Evolutionary conservation across 768 basidiomycete genomes (phyloP).

Genomic region (Lactarius sanguifluus): DNA sequence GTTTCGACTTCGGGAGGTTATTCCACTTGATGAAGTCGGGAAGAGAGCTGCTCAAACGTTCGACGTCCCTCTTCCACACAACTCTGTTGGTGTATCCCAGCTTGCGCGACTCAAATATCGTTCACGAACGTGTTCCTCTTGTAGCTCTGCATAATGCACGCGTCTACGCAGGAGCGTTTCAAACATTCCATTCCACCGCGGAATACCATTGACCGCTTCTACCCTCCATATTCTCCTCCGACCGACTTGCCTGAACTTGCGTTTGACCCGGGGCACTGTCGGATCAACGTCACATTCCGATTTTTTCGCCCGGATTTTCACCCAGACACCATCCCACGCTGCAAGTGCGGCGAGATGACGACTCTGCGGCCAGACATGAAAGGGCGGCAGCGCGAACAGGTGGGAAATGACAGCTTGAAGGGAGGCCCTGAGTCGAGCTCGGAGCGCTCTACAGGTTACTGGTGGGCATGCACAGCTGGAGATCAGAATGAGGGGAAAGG

Average conservation of each 20-base stretch:
- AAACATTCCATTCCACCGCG: slow-evolving; percentile 81
- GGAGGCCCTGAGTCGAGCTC: slow-evolving; percentile 14
- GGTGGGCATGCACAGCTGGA: slow-evolving; percentile 81
- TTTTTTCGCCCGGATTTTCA: slow-evolving; percentile 84
- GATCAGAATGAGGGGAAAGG: slow-evolving; percentile 84
- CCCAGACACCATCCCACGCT: slow-evolving; percentile 62
- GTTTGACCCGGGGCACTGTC: slow-evolving; percentile 30
- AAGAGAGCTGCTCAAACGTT: slow-evolving; percentile 66
- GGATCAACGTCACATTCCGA: slow-evolving; percentile 82
- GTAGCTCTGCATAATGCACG: slow-evolving; percentile 85
- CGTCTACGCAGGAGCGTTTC: slow-evolving; percentile 77
- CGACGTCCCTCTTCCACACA: slow-evolving; percentile 74
- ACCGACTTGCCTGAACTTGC: slow-evolving; percentile 16
- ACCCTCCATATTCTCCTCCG: slow-evolving; percentile 49
- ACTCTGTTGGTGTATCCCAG: slow-evolving; percentile 54
- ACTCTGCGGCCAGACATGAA: slow-evolving; percentile 81
- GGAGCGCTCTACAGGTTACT: slow-evolving; percentile 54
- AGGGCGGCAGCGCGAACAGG: slow-evolving; percentile 43
- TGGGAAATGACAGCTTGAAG: slow-evolving; percentile 10
- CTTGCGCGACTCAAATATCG: slow-evolving; percentile 11
- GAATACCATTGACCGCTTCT: slow-evolving; percentile 65
- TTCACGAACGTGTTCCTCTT: slow-evolving; percentile 2
- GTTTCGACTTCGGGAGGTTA: slow-evolving; percentile 76
- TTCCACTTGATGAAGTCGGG: slow-evolving; percentile 59
- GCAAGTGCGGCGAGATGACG: slow-evolving; percentile 70